phyloP scores from a whole-genome alignment of 305 asterid genomes.

The Nicotiana rustica region DNA sequence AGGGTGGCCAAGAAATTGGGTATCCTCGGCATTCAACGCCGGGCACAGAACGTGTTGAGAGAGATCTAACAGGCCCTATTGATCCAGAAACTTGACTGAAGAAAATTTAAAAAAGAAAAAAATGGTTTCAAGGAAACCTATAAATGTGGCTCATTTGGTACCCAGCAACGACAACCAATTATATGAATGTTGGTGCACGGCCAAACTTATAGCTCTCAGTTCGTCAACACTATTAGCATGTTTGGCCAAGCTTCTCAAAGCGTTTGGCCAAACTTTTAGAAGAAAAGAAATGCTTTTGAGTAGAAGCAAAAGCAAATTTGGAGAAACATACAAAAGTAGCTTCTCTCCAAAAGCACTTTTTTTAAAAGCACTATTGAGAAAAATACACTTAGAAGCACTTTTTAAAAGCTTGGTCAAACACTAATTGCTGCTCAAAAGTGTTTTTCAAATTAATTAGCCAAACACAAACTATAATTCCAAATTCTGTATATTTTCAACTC shows the following conservation, averaged over 20 bases:
- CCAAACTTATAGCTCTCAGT: neutral
- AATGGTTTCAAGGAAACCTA: neutral
- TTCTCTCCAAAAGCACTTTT: too few relatives aligned
- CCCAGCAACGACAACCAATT: neutral
- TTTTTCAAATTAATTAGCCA: too few relatives aligned
- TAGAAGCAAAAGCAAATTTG: too few relatives aligned
- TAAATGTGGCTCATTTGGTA: neutral
- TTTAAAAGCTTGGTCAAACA: too few relatives aligned
- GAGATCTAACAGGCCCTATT: neutral
- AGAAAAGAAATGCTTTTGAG: too few relatives aligned
- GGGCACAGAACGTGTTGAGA: neutral
- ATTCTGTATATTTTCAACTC: neutral
- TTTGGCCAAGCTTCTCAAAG: too few relatives aligned
- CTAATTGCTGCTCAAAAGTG: too few relatives aligned
- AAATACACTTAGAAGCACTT: too few relatives aligned
- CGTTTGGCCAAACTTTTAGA: too few relatives aligned
- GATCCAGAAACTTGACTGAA: conserved; percentile 7
- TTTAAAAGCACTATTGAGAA: too few relatives aligned
- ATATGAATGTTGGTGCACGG: neutral
- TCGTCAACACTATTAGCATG: neutral
- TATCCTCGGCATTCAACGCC: neutral
- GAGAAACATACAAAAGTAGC: too few relatives aligned
- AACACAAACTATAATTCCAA: neutral
- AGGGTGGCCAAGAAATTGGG: conserved; percentile 13
- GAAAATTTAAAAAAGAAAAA: neutral